A percentile compares a stretch with the other conserved stretches of the same genome.
phyloP scores from a whole-genome alignment of 495 filamentous ascomycete species.

The Pseudevernia furfuracea region DNA sequence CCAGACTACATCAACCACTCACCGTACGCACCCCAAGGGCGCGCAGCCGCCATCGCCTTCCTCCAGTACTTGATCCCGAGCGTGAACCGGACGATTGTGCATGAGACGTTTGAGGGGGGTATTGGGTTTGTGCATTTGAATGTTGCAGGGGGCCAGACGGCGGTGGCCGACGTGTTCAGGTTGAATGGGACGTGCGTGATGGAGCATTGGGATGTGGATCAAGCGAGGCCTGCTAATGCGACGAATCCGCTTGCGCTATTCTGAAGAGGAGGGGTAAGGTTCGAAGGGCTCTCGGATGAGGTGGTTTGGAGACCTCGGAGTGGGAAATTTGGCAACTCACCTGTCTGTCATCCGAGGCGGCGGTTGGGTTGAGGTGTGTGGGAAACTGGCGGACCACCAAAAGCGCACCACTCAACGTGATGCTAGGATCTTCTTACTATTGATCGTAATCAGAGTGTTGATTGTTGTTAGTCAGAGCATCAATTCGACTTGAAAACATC shows the following conservation, averaged over 20 bases:
- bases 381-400: too few species aligned
- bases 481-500: too few species aligned
- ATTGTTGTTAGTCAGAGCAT: too few species aligned
- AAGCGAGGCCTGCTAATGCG: slow-evolving; percentile 7
- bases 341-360: too few species aligned
- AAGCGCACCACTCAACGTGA: too few species aligned
- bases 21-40: slow-evolving; percentile 4
- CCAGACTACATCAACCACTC: slow-evolving; percentile 14
- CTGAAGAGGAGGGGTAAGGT: not conserved
- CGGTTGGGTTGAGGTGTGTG: too few species aligned
- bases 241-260: slow-evolving; percentile 7
- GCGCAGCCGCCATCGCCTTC: slow-evolving; percentile 6
- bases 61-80: slow-evolving; percentile 5
- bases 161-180: slow-evolving; percentile 7
- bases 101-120: not conserved
- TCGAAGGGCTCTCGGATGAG: not conserved
- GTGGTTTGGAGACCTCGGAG: not conserved
- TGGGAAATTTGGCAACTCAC: not conserved
- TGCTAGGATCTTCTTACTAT: too few species aligned
- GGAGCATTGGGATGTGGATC: slow-evolving; percentile 12
- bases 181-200: slow-evolving; percentile 5
- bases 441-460: too few species aligned
- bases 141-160: not conserved
- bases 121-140: slow-evolving; percentile 9
- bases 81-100: slow-evolving; percentile 5